Percentiles rank a stretch among this genome's conserved stretches.
Evolutionary conservation across 2,329 filamentous ascomycete species (phyloP).

Genomic region (Talaromyces sp.): DNA sequence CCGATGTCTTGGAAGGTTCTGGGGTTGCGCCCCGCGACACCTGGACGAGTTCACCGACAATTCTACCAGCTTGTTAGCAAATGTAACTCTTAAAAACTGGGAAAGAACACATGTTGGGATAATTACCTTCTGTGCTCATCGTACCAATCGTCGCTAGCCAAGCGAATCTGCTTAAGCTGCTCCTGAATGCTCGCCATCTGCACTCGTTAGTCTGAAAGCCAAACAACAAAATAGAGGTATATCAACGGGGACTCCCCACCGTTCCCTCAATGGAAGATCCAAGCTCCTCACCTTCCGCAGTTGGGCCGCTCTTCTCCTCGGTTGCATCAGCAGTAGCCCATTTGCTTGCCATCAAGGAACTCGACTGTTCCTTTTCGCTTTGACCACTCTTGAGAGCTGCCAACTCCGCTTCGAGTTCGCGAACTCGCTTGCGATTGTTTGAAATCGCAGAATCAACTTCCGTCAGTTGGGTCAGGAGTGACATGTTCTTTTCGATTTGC

Average conservation of each 20-base stretch:
- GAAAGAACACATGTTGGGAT: not conserved
- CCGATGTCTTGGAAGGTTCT: constrained; percentile 25
- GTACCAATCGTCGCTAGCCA: constrained; percentile 40
- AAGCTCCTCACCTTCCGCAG: constrained; percentile 43
- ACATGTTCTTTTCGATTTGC: constrained; percentile 38
- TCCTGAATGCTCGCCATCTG: constrained; percentile 46
- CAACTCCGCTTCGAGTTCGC: constrained; percentile 35
- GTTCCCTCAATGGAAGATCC: constrained; percentile 44
- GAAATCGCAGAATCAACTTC: constrained; percentile 33
- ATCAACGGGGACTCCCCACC: constrained; percentile 40
- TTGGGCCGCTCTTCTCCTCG: constrained; percentile 28
- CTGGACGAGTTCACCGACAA: constrained; percentile 33
- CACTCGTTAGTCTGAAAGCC: constrained; percentile 14
- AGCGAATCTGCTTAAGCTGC: constrained; percentile 42
- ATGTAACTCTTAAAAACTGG: not conserved
- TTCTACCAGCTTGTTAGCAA: constrained; percentile 19
- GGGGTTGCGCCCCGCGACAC: constrained; percentile 27
- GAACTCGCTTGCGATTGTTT: constrained; percentile 29
- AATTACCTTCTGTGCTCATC: constrained; percentile 39
- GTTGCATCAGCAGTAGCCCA: constrained; percentile 33
- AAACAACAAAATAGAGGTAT: constrained; percentile 16
- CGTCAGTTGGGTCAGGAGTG: constrained; percentile 32
- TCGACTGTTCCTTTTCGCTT: constrained; percentile 20
- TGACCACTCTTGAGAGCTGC: constrained; percentile 29
- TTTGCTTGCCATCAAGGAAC: constrained; percentile 33